A percentile compares a stretch with the other conserved stretches of the same genome.
These are phyloP conservation scores for Oryza punctata DNA, from an alignment of 176 grass and related monocot genomes.

Conservation along the genomic window DNA sequence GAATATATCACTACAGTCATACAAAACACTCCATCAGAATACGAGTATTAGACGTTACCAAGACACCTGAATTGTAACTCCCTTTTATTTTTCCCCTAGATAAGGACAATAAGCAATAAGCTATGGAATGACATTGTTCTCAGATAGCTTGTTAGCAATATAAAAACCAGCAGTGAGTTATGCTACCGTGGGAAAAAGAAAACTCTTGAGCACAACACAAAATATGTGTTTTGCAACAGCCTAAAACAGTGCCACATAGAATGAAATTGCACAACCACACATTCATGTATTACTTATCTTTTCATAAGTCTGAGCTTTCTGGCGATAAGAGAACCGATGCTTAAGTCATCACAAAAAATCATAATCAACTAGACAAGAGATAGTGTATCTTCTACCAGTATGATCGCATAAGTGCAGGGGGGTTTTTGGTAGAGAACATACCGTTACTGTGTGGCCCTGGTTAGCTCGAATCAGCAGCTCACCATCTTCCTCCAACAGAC, in stretches of 20 bases:
- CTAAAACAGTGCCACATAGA: not conserved
- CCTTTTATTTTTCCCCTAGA: not conserved
- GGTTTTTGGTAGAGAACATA: constrained; percentile 36
- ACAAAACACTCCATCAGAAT: not conserved
- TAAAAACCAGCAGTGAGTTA: not conserved
- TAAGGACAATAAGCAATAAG: not conserved
- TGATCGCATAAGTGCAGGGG: not conserved
- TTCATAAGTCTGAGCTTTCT: not conserved
- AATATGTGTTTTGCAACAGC: not conserved
- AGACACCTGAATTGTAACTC: not conserved
- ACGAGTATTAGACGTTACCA: not conserved
- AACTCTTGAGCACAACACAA: not conserved
- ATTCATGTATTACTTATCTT: not conserved
- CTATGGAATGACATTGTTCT: not conserved
- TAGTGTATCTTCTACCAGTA: not conserved
- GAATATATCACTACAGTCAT: not conserved
- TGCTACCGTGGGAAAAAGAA: not conserved
- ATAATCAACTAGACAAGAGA: not conserved
- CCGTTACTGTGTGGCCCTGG: constrained; percentile 75
- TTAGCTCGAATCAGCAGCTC: constrained; percentile 84
- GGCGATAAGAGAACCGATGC: not conserved
- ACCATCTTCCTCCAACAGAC: constrained; percentile 82
- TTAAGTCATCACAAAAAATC: not conserved
- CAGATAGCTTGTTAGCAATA: not conserved
- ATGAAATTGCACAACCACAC: not conserved